Percentiles rank a stretch among this genome's conserved stretches.
phyloP scores from a whole-genome alignment of 2,329 filamentous ascomycete genomes.

The Apiospora malaysiana region DNA sequence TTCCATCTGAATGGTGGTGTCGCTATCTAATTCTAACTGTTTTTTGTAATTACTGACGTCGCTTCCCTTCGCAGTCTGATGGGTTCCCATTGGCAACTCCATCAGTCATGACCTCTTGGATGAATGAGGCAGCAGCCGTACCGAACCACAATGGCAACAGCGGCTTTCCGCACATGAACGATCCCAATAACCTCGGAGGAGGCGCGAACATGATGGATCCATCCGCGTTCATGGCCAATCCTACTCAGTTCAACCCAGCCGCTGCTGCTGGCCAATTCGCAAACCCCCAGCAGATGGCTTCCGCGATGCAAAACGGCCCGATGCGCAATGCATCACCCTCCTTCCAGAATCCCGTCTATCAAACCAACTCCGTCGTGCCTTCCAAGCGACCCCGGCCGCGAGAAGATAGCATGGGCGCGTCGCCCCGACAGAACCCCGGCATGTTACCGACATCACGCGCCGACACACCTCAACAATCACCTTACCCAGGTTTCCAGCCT shows the following conservation, averaged over 20 bases:
- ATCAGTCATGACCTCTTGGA: conserved; percentile 73
- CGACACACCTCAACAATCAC: conserved; percentile 85
- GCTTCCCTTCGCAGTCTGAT: conserved; percentile 50
- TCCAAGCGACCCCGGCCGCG: conserved; percentile 84
- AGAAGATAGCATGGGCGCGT: conserved; percentile 85
- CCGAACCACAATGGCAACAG: conserved; percentile 74
- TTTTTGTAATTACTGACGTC: conserved; percentile 49
- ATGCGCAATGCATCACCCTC: conserved; percentile 83
- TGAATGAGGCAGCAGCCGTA: conserved; percentile 69
- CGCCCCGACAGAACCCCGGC: conserved; percentile 76
- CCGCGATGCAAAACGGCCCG: conserved; percentile 77
- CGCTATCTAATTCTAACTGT: conserved; percentile 31
- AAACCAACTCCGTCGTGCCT: conserved; percentile 84
- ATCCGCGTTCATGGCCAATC: conserved; percentile 66
- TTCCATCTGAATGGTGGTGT: conserved; percentile 51
- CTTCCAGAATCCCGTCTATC: conserved; percentile 79
- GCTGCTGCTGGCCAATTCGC: conserved; percentile 57
- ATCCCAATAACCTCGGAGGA: conserved; percentile 57
- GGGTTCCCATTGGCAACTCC: conserved; percentile 52
- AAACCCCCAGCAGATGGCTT: conserved; percentile 61
- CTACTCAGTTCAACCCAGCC: conserved; percentile 63
- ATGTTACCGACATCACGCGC: conserved; percentile 84
- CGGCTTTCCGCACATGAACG: conserved; percentile 69
- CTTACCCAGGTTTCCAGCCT: conserved; percentile 70
- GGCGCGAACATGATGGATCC: conserved; percentile 65